These are phyloP conservation scores for Rhododendron mucronatum DNA, from an alignment of 148 eudicot species.

Conservation along the genomic window DNA sequence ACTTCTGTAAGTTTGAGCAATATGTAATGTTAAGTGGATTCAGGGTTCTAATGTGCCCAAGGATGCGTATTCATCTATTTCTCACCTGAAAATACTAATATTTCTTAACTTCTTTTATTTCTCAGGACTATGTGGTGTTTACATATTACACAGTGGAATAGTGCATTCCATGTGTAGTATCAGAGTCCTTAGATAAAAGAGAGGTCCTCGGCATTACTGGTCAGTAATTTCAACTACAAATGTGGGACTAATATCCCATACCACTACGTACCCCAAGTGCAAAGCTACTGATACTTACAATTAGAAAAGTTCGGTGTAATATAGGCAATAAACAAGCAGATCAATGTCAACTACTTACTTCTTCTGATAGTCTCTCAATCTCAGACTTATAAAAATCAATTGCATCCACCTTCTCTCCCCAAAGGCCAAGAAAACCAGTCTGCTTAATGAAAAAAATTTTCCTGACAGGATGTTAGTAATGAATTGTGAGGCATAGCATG, in stretches of 20 bases:
- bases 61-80: not conserved
- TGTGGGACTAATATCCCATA: not conserved
- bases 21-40: not conserved
- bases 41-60: not conserved
- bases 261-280: not conserved
- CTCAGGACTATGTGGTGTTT: not conserved
- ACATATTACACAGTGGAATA: not conserved
- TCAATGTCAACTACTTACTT: constrained; percentile 33
- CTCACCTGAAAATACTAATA: not conserved
- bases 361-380: constrained; percentile 40
- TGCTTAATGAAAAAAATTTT: constrained; percentile 24
- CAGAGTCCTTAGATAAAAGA: not conserved
- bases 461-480: constrained; percentile 13
- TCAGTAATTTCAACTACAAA: not conserved
- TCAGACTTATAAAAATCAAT: constrained; percentile 48
- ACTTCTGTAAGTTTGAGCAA: not conserved
- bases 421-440: constrained; percentile 67
- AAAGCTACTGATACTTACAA: not conserved
- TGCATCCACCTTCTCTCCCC: constrained; percentile 51
- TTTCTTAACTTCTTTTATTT: not conserved
- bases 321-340: not conserved
- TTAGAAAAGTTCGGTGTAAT: not conserved
- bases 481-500: not conserved
- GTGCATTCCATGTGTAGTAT: not conserved
- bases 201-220: not conserved